Percentiles rank a stretch among this genome's conserved stretches.
Evolutionary conservation across 2,329 filamentous ascomycete genomes (phyloP).

Genomic region (Penicillium freii): DNA sequence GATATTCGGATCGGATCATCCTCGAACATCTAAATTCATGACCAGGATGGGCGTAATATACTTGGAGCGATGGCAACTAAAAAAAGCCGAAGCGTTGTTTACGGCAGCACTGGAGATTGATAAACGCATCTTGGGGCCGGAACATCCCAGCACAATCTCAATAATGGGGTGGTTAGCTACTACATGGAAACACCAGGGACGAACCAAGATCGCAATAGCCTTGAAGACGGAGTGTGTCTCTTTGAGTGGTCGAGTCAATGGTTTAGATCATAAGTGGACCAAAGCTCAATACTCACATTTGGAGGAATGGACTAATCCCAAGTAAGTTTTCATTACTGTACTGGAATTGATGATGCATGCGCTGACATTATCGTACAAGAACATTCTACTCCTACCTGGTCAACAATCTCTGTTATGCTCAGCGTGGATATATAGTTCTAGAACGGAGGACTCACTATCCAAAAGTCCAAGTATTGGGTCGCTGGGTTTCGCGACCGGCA

Average conservation of each 20-base stretch:
- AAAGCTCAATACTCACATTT: background rate
- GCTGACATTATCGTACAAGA: background rate
- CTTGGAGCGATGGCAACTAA: background rate
- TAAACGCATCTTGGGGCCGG: background rate
- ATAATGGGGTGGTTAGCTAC: background rate
- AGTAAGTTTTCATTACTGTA: background rate
- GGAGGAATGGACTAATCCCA: constrained; percentile 1
- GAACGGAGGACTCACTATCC: background rate
- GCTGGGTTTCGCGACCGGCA: background rate
- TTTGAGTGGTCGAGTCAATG: background rate
- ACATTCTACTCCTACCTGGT: background rate
- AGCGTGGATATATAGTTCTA: background rate
- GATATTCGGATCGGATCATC: background rate
- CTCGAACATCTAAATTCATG: background rate
- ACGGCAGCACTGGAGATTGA: background rate
- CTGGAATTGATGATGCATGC: background rate
- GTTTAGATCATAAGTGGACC: background rate
- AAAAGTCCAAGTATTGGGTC: background rate
- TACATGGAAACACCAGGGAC: background rate
- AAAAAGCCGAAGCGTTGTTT: background rate
- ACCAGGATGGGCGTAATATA: background rate
- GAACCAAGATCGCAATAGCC: background rate
- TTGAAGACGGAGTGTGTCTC: constrained; percentile 1
- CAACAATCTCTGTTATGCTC: no score
- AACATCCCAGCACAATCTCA: background rate